Percentiles rank a stretch among this genome's conserved stretches.
phyloP scores from a whole-genome alignment of 768 basidiomycete genomes.

The Russula earlei region DNA sequence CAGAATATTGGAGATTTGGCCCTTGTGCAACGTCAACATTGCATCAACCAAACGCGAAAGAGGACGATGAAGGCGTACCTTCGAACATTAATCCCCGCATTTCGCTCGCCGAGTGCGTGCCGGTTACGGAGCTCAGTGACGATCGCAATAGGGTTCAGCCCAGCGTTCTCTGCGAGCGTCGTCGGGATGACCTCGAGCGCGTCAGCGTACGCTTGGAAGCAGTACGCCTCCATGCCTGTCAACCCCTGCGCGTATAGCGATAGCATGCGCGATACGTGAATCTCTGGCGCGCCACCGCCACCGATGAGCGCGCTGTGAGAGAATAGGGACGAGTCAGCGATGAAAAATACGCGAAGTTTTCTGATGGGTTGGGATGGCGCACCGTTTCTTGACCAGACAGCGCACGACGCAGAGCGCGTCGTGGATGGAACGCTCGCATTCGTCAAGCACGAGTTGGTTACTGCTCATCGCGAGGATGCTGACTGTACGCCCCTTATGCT shows the following conservation, averaged over 20 bases:
- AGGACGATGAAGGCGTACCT: conserved; percentile 45
- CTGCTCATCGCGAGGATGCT: conserved; percentile 91
- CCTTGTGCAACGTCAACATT: conserved; percentile 36
- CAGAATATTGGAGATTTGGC: conserved; percentile 91
- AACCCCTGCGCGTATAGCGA: conserved; percentile 87
- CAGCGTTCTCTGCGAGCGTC: conserved; percentile 96
- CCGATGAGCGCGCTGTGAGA: conserved; percentile 73
- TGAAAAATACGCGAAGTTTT: too few relatives aligned
- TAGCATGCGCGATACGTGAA: conserved; percentile 87
- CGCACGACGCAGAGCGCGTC: conserved; percentile 98
- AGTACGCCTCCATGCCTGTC: conserved; percentile 98
- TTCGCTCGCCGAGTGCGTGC: conserved; percentile 89
- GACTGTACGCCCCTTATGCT: conserved; percentile 89
- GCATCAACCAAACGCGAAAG: neutral
- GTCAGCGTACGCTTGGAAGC: conserved; percentile 97
- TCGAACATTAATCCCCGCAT: conserved; percentile 98
- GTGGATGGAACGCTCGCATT: conserved; percentile 94
- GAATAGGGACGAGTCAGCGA: neutral
- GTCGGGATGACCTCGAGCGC: conserved; percentile 97
- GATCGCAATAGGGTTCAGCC: conserved; percentile 94
- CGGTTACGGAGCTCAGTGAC: conserved; percentile 96
- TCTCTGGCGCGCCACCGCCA: conserved; percentile 96
- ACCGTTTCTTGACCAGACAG: conserved; percentile 98
- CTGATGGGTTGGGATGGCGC: conserved; percentile 20
- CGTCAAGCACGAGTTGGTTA: conserved; percentile 90